These are phyloP conservation scores for Penicillium sp. DNA, from an alignment of 2,329 filamentous ascomycete genomes.

Conservation along the genomic window DNA sequence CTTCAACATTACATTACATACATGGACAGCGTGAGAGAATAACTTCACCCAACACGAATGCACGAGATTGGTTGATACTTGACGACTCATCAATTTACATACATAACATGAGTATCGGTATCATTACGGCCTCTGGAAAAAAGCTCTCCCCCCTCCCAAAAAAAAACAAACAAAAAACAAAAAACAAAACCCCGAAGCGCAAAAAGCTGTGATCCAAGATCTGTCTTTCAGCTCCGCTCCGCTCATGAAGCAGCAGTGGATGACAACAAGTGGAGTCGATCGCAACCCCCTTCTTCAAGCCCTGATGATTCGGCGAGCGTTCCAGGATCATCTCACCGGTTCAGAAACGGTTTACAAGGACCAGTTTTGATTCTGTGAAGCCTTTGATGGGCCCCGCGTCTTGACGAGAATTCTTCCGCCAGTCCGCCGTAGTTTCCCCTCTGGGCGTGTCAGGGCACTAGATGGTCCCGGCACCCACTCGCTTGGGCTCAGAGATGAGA, in stretches of 20 bases:
- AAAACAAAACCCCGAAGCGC: neutral
- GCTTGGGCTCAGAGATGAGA: neutral
- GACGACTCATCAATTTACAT: too few species aligned
- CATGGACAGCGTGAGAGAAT: too few species aligned
- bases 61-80: too few species aligned
- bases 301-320: neutral
- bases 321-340: slow-evolving; percentile 14
- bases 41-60: too few species aligned
- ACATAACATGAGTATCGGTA: too few species aligned
- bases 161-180: too few species aligned
- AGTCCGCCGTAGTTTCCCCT: slow-evolving; percentile 1
- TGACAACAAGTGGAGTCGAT: neutral
- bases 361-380: neutral
- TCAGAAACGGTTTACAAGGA: slow-evolving; percentile 5
- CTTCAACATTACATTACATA: too few species aligned
- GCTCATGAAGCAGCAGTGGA: neutral
- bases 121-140: too few species aligned
- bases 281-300: neutral
- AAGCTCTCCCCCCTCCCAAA: too few species aligned
- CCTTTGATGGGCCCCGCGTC: neutral
- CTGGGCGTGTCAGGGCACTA: neutral
- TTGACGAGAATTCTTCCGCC: neutral
- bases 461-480: neutral
- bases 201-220: slow-evolving; percentile 15
- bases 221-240: neutral